A percentile compares a stretch with the other conserved stretches of the same genome.
Evolutionary conservation across 1,284 basidiomycete genomes (phyloP).

Genomic region (Xerocomus amazonicus): DNA sequence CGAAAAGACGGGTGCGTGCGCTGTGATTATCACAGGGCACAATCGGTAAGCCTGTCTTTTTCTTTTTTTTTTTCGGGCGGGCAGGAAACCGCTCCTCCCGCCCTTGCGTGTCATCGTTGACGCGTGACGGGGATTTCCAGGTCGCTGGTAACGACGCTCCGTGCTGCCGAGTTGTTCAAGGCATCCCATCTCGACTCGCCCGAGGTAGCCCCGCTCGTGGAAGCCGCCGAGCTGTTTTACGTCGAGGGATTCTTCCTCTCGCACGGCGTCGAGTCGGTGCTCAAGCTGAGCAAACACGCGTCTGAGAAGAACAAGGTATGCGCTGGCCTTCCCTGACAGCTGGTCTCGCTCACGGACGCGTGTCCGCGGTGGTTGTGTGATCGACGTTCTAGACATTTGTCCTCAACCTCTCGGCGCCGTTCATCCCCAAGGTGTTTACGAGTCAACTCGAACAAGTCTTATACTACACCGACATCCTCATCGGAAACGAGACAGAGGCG

Average conservation of each 20-base stretch:
- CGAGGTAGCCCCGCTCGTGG: conserved; percentile 73
- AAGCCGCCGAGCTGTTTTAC: conserved; percentile 86
- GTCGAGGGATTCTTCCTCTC: conserved; percentile 98
- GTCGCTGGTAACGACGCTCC: conserved; percentile 89
- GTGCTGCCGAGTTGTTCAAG: conserved; percentile 88
- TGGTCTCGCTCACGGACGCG: neutral
- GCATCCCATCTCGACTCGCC: conserved; percentile 77
- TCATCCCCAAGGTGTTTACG: conserved; percentile 95
- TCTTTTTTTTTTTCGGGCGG: too few relatives aligned
- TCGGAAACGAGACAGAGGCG: conserved; percentile 95
- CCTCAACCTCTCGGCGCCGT: conserved; percentile 96
- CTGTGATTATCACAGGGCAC: conserved; percentile 93
- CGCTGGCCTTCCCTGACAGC: neutral
- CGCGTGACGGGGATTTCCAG: conserved; percentile 34
- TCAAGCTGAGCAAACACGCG: conserved; percentile 82
- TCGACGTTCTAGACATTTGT: conserved; percentile 63
- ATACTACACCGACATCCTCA: conserved; percentile 81
- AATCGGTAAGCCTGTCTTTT: conserved; percentile 53
- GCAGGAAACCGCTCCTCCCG: too few relatives aligned
- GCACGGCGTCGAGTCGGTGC: conserved; percentile 77
- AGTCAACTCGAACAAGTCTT: conserved; percentile 76
- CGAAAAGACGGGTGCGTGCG: conserved; percentile 94
- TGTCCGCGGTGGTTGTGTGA: neutral
- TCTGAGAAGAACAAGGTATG: conserved; percentile 72
- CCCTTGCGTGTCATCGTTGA: too few relatives aligned